phyloP scores from a whole-genome alignment of 1,139 yeast genomes.

The Hyphopichia fennica region DNA sequence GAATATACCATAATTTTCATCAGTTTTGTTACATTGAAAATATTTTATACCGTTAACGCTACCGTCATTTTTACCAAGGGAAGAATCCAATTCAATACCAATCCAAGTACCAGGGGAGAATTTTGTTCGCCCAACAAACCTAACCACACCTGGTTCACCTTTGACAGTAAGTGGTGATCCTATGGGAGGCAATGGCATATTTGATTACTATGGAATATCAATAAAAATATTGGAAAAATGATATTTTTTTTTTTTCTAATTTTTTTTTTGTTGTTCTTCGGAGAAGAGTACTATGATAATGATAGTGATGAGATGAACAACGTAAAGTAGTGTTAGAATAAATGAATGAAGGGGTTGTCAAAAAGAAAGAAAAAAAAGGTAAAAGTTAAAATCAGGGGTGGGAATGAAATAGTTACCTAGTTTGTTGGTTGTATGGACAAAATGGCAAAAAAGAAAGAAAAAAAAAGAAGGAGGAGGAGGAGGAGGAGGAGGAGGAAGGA shows the following conservation, averaged over 20 bases:
- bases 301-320: too few species aligned
- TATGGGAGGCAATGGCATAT: slow-evolving; percentile 10
- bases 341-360: too few species aligned
- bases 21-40: slow-evolving; percentile 48
- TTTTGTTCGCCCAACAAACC: slow-evolving; percentile 52
- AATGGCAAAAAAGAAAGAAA: not conserved
- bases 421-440: not conserved
- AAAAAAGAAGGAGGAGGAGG: not conserved
- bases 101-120: slow-evolving; percentile 74
- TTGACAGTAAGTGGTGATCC: slow-evolving; percentile 46
- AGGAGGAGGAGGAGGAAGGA: not conserved
- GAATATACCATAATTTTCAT: slow-evolving; percentile 57
- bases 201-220: not conserved
- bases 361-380: too few species aligned
- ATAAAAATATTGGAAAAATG: not conserved
- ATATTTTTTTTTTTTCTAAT: too few species aligned
- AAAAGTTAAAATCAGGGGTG: too few species aligned
- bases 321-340: too few species aligned
- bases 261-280: too few species aligned
- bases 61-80: slow-evolving; percentile 81
- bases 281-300: too few species aligned
- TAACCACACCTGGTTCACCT: slow-evolving; percentile 44
- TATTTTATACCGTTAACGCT: slow-evolving; percentile 62
- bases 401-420: too few species aligned
- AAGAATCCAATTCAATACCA: slow-evolving; percentile 68